Evolutionary conservation across 257 asterid species (phyloP).

Genomic region (Solanum etuberosum): DNA sequence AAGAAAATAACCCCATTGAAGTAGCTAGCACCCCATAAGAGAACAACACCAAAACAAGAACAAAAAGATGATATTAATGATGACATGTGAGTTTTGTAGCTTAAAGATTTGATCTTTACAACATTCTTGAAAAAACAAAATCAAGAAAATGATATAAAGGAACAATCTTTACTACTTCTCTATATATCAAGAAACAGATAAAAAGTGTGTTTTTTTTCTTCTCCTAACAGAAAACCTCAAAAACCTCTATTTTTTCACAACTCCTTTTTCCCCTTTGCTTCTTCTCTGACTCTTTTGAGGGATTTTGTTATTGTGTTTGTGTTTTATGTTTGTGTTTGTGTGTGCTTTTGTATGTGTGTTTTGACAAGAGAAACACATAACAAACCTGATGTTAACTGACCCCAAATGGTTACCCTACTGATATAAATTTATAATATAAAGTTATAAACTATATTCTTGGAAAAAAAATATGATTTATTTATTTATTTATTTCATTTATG

Average conservation of each 20-base stretch:
- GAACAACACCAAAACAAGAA: neutral
- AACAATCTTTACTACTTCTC: neutral
- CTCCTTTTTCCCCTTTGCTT: neutral
- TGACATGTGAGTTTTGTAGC: neutral
- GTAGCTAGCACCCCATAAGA: neutral
- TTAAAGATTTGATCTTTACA: neutral
- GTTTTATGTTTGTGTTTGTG: neutral
- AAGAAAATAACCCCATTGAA: constrained; percentile 24
- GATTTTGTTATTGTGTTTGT: neutral
- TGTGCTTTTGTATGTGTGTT: neutral
- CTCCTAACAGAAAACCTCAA: neutral
- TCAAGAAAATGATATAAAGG: neutral
- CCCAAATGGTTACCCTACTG: neutral
- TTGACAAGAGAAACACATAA: neutral
- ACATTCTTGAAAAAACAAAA: neutral
- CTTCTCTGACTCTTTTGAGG: neutral
- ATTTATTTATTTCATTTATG: neutral
- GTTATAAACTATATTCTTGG: neutral
- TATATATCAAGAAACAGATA: neutral
- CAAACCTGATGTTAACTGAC: neutral
- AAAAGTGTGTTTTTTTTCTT: neutral
- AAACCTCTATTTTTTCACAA: neutral
- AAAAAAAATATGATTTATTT: neutral
- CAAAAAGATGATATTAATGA: neutral
- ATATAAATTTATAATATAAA: neutral